Base-by-base conservation (phyloP, 495 filamentous ascomycete genomes). In the Hypoxylon intermedium region DNA sequence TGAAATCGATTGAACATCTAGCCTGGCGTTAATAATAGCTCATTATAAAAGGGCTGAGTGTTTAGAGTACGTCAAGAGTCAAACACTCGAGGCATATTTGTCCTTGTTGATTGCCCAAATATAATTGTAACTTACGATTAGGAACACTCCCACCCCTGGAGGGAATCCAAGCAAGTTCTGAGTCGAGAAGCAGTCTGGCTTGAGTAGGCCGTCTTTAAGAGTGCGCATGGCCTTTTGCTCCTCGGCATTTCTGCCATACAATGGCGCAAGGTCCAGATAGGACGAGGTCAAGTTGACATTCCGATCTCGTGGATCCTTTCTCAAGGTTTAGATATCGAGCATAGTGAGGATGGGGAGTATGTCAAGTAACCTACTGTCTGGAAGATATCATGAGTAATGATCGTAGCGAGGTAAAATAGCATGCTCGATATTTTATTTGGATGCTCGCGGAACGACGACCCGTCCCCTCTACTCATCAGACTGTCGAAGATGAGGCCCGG, bases 391-490 rank as follows among this genome's bases (percentile, higher is more conserved):
- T 94, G 90, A 65, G 91, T 93, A 57, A 94, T 91, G 49, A 93
- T 87, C 15, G 86, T 87, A 6, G 89, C 90, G 37, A 91, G 77
- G 61, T 95, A 91, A 74, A 91, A 93, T 5, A 95, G 72, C 69
- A 93, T 82, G 72, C 87, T 89, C 1, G 89, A 92, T 26, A 93
- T 83, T 54, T 84, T 85, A 50, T 86, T 89, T 6, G 87, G 85
- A 71, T 90, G 86, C 33, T 84, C 79, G 53, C 83, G 81, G 46
- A 80, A 85, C 9, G 80, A 70, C 49, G 84, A 81, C 20, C 19
- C 45, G 30, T 74, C 63, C 5, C 71, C 72, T 28, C 89, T 78
- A 19, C 77, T 79, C 75, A 91, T 80, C 3, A 91, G 67, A 46
- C 81, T 84, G 69, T 93, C 90, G 53, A 93, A 94, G 12, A 94